Base-by-base conservation (phyloP, 2,329 filamentous ascomycete species). In the Knufia fluminis region DNA sequence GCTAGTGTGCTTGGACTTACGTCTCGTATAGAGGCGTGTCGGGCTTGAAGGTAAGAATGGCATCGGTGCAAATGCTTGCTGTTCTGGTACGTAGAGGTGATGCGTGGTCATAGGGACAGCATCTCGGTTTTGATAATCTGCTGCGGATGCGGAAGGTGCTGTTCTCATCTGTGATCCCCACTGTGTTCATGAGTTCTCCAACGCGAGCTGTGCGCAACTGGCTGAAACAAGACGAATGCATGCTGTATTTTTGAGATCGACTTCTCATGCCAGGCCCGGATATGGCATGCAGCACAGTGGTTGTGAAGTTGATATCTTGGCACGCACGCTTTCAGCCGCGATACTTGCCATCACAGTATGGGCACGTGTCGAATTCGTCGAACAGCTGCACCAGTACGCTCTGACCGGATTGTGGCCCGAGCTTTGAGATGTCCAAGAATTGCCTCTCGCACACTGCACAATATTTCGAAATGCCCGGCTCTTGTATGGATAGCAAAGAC, bases 311-410 rank as follows among this genome's bases (percentile, higher is more conserved):
- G n/a, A n/a, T n/a, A n/a, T n/a, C n/a, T n/a, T n/a, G n/a, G n/a
- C n/a, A n/a, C n/a, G n/a, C 26, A 28, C 23, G 31, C 28, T 3
- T 23, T 54, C 50, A 55, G 23, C 50, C 57, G 26, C 57, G 54
- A 49, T 56, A 59, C 51, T 55, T 58, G 48, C 52, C 59, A 48
- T 55, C 52, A 52, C 59, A 60, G 43, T 57, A 60, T 4, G 57
- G 57, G 46, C 59, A 60, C 39, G 54, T 47, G 50, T 58, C 53
- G 46, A 58, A 59, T 49, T 50, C 36, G 28, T 58, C 53, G 36
- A 59, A 58, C 28, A 60, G 46, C 23, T 48, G 46, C 42, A 45
- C 47, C 41, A 51, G 53, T 39, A 60, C 50, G 54, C 57, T 58
- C 40, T 52, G 56, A 52, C 54, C 56, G 31, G 38, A 44, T 14